phyloP scores from a whole-genome alignment of 129 eudicot species.

The Deinandra increscens region DNA sequence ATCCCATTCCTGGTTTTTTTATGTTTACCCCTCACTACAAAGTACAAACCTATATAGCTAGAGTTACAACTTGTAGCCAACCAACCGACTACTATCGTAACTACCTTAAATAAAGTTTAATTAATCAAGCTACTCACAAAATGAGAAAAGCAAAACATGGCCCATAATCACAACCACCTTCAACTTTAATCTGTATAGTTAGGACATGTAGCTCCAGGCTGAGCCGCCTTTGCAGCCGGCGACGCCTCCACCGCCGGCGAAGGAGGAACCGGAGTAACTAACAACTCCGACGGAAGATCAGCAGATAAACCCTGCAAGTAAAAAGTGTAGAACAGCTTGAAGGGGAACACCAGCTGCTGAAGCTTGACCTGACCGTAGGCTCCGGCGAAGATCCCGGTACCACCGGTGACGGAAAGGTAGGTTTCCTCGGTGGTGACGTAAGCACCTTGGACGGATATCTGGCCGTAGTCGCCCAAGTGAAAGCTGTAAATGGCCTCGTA shows the following conservation, averaged over 20 bases:
- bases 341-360: conserved; percentile 71
- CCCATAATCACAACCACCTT: too few relatives aligned
- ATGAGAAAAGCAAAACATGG: too few relatives aligned
- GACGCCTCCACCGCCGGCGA: conserved; percentile 73
- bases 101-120: too few relatives aligned
- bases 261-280: conserved; percentile 59
- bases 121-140: too few relatives aligned
- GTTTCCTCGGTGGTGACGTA: conserved; percentile 75
- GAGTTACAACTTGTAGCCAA: too few relatives aligned
- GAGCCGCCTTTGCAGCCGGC: conserved; percentile 65
- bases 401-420: conserved; percentile 74
- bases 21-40: too few relatives aligned
- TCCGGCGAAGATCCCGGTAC: conserved; percentile 78
- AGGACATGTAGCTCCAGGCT: conserved; percentile 51
- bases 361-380: conserved; percentile 80
- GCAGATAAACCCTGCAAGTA: conserved; percentile 70
- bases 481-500: conserved; percentile 85
- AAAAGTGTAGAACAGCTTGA: conserved; percentile 81
- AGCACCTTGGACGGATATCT: conserved; percentile 77
- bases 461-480: conserved; percentile 83
- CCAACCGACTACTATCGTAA: too few relatives aligned
- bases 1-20: too few relatives aligned
- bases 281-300: conserved; percentile 62
- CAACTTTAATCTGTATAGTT: conserved; percentile 42
- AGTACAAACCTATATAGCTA: too few relatives aligned